These are phyloP conservation scores for Mycena sp. DNA, from an alignment of 1,284 basidiomycete species.

Conservation along the genomic window DNA sequence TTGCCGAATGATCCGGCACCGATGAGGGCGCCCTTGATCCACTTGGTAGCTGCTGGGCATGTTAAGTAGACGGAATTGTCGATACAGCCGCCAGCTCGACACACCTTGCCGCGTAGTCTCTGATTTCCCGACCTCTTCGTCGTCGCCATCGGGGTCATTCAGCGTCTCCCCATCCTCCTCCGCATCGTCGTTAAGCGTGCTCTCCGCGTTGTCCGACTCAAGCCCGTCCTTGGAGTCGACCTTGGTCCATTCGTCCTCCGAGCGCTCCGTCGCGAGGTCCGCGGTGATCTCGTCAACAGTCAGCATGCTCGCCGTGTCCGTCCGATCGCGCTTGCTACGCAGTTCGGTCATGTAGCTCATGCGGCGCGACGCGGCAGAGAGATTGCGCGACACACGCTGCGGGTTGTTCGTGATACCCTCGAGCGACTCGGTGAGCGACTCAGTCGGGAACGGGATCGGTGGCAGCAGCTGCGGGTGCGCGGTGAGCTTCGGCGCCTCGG, in stretches of 20 bases:
- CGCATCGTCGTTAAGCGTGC: conserved; percentile 42
- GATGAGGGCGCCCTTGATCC: conserved; percentile 99
- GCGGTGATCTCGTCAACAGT: conserved; percentile 99
- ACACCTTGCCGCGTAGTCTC: conserved; percentile 64
- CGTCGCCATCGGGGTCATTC: conserved; percentile 53
- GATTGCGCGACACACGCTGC: conserved; percentile 39
- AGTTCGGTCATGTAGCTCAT: conserved; percentile 84
- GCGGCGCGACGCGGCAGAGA: conserved; percentile 67
- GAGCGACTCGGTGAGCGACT: conserved; percentile 83
- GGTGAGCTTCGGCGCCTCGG: conserved; percentile 18
- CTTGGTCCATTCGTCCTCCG: conserved; percentile 76
- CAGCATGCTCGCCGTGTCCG: conserved; percentile 91
- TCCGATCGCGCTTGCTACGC: conserved; percentile 81
- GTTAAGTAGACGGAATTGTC: not conserved
- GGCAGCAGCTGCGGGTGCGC: conserved; percentile 72
- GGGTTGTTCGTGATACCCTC: conserved; percentile 56
- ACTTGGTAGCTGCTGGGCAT: conserved; percentile 78
- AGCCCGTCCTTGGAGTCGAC: conserved; percentile 54
- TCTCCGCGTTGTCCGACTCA: conserved; percentile 48
- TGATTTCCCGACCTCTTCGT: conserved; percentile 64
- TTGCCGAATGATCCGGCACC: conserved; percentile 97
- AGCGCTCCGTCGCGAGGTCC: conserved; percentile 82
- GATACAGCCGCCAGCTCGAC: conserved; percentile 25
- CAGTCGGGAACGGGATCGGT: conserved; percentile 81
- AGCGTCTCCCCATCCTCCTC: conserved; percentile 59